Evolutionary conservation across 2,329 filamentous ascomycete species (phyloP).

Genomic region (Cordyceps sp.): DNA sequence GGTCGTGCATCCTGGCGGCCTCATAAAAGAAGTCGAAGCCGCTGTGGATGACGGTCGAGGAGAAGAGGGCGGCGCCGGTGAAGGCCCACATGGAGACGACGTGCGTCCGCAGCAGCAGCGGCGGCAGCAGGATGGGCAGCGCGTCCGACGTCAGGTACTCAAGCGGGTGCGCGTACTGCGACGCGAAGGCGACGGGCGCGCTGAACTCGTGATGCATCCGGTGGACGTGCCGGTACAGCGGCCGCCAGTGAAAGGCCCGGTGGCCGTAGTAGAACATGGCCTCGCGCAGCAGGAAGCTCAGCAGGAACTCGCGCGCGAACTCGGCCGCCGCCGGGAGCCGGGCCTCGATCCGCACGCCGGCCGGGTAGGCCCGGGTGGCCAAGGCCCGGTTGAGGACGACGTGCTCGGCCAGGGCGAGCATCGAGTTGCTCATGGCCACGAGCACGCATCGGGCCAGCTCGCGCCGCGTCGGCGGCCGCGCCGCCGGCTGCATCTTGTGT

Average conservation of each 20-base stretch:
- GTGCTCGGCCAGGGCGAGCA: constrained; percentile 18
- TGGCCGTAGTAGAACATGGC: constrained; percentile 38
- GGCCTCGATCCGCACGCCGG: constrained; percentile 19
- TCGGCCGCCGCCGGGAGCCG: constrained; percentile 18
- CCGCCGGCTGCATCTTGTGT: constrained; percentile 37
- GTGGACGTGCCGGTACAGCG: constrained; percentile 32
- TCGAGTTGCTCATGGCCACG: constrained; percentile 30
- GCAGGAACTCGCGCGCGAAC: constrained; percentile 21
- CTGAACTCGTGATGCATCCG: constrained; percentile 39
- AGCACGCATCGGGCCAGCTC: constrained; percentile 25
- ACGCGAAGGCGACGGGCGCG: constrained; percentile 35
- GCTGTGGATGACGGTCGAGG: constrained; percentile 37
- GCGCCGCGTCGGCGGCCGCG: constrained; percentile 26
- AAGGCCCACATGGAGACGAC: constrained; percentile 36
- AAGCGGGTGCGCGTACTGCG: constrained; percentile 37
- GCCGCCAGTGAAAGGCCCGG: constrained; percentile 30
- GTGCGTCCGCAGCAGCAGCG: constrained; percentile 26
- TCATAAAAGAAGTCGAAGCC: constrained; percentile 36
- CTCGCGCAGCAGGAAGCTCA: constrained; percentile 28
- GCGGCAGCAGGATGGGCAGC: constrained; percentile 32
- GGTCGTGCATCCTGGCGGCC: constrained; percentile 33
- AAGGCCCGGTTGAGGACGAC: constrained; percentile 5
- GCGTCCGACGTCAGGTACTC: constrained; percentile 38
- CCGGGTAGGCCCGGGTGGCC: constrained; percentile 8
- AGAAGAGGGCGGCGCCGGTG: constrained; percentile 26